Base-by-base conservation (phyloP, 192 early-diverging fungal genomes). In the Linnemannia hyalina region DNA sequence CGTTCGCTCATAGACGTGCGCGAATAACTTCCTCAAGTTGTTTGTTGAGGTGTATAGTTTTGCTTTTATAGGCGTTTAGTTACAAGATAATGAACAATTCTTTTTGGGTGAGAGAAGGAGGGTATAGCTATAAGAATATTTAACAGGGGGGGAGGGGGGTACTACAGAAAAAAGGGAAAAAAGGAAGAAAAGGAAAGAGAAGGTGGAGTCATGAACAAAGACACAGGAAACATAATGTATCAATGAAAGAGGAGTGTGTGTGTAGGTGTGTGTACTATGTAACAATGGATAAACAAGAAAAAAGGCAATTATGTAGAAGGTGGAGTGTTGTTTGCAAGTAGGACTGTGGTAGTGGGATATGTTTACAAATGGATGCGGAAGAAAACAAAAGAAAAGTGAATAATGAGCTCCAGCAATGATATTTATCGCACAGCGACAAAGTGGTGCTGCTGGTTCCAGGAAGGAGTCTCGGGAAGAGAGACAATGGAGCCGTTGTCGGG, bases 361-460 rank as follows among this genome's bases (percentile, higher is more conserved):
- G 60, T 65, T 65, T 65, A 65, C 60, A 65, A 32, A 29, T 65
- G 60, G 11, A 65, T 65, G 60, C 29, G 60, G 60, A 73, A 73
- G 42, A 26, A 73, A 29, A 23, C 65, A 63, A 42, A 73, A 47
- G 26, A 79, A 49, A 57, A 4, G 22, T n/a, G n/a, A 42, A 22
- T 8, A 15, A 32, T 46, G 3, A 13, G 44, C 10, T 46, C 44
- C 10, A 11, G 44, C 44, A 46, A 11, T 15, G 11, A 29, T 15
- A 32, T 86, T 86, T 81, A 86, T 86, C 84, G 84, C 84, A 86
- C 84, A 81, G 84, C 84, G 84, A 86, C 76, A 86, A 86, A 86
- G 72, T 81, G 84, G 70, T 86, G 69, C 75, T 86, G 69, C 75
- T 86, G 84, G 75, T 86, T 63, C 84, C 84, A 86, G 4, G 71